Conservation (phyloP, 176 grass and related monocot genomes). For the Areca catechu region DNA sequence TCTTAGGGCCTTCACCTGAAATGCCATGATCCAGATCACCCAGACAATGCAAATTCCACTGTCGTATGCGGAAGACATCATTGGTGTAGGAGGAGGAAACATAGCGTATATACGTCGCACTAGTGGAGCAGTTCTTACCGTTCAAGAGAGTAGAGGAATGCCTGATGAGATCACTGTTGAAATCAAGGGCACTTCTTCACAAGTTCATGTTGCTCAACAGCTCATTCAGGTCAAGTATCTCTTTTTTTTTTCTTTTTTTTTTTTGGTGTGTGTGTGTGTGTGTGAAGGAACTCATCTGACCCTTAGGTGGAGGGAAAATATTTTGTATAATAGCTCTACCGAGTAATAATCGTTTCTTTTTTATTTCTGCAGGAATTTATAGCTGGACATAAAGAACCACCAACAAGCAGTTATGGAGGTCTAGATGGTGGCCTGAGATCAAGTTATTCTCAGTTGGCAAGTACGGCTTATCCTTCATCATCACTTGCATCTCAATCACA, state of each 20-base stretch:
- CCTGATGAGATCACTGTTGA: constrained; percentile 97
- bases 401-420: constrained; percentile 53
- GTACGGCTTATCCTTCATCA: constrained; percentile 45
- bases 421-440: constrained; percentile 67
- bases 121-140: constrained; percentile 76
- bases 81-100: constrained; percentile 83
- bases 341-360: neutral
- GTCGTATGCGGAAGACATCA: constrained; percentile 91
- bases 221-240: constrained; percentile 58
- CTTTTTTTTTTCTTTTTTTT: neutral
- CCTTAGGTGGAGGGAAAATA: no score
- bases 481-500: constrained; percentile 58
- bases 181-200: constrained; percentile 89
- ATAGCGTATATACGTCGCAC: constrained; percentile 83
- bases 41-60: constrained; percentile 99
- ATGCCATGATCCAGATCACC: constrained; percentile 51
- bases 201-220: constrained; percentile 81
- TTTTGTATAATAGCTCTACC: neutral
- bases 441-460: constrained; percentile 62
- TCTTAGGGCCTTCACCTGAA: no score
- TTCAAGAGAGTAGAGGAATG: constrained; percentile 73
- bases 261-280: no score
- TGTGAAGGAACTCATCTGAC: neutral
- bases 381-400: constrained; percentile 62
- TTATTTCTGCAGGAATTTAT: constrained; percentile 55